Evolutionary conservation across 805 yeast genomes (phyloP).

Genomic region (Kodamaea laetipori): DNA sequence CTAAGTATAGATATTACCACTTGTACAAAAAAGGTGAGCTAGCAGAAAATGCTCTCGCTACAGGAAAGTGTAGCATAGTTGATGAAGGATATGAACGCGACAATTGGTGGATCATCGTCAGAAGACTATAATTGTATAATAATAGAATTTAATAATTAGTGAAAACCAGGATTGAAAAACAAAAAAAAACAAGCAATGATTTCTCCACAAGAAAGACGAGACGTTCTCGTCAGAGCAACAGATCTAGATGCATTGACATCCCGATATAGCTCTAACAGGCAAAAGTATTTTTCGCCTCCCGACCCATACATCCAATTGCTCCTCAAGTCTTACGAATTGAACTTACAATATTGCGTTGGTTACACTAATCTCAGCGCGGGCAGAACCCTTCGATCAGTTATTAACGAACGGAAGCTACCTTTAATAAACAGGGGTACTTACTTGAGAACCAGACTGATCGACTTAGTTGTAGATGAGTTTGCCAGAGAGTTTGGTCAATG

Average conservation of each 20-base stretch:
- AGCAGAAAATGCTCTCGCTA: slow-evolving; percentile 62
- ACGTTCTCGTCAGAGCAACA: slow-evolving; percentile 54
- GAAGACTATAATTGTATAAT: slow-evolving; percentile 15
- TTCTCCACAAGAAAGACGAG: slow-evolving; percentile 39
- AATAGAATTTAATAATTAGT: background rate
- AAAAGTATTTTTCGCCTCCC: slow-evolving; percentile 46
- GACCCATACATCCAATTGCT: slow-evolving; percentile 40
- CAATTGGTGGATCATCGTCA: slow-evolving; percentile 76
- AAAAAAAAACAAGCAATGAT: slow-evolving; percentile 23
- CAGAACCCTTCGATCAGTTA: slow-evolving; percentile 41
- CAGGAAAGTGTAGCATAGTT: slow-evolving; percentile 67
- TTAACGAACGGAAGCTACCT: slow-evolving; percentile 54
- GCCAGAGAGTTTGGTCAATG: slow-evolving; percentile 30
- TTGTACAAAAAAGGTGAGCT: slow-evolving; percentile 84
- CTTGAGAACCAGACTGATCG: slow-evolving; percentile 57
- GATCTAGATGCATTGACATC: slow-evolving; percentile 75
- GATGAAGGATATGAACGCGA: slow-evolving; percentile 87
- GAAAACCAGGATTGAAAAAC: slow-evolving; percentile 4
- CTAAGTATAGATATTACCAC: slow-evolving; percentile 86
- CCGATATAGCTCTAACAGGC: slow-evolving; percentile 52
- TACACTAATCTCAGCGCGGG: slow-evolving; percentile 41
- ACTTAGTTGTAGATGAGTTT: slow-evolving; percentile 47
- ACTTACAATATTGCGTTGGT: slow-evolving; percentile 43
- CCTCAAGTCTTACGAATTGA: slow-evolving; percentile 36
- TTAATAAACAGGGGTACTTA: slow-evolving; percentile 73